Base-by-base conservation (phyloP, 768 basidiomycete genomes). In the Nidula microcarpa region DNA sequence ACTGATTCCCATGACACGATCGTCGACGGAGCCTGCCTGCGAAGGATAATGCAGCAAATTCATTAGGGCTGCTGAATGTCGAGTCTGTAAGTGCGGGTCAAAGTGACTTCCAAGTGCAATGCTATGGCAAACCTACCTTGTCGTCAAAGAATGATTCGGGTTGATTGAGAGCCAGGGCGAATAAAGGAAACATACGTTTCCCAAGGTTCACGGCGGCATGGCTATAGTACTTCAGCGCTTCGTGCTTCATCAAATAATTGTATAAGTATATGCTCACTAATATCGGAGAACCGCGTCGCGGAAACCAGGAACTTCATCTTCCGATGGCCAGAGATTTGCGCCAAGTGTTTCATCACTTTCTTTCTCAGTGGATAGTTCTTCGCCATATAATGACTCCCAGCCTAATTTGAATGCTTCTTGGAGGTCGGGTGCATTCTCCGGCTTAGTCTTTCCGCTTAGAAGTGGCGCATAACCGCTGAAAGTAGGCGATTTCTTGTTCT, bases 361-460 rank as follows among this genome's bases (percentile, higher is more conserved):
- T 50, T 34, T 59, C 9, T 75, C 55, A 46, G 37, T 59, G 1
- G 46, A 59, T 44, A 68, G 60, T 48, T 64, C 58, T 54, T 69
- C 63, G 6, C 53, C 52, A 9, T 72, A 60, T 0, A 79, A 62
- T 23, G 73, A 68, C 63, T 92, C 88, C 78, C 82, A 86, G 3
- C 91, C 91, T 53, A 96, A 77, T 60, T 94, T 87, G 65, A 94
- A 96, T 2, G 88, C 93, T 65, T 98, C 94, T 63, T 95, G 91
- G 51, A 95, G 68, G 63, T 98, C 94, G 0, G 94, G 94, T n/a
- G 79, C 71, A 46, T 81, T 79, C n/a, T 80, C 75, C 0, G 89
- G 84, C 60, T 94, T 80, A 50, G 85, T 87, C 64, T 92, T 92
- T 48, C 81, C 82, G 52, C 84, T 86, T 5, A 87, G 74, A 2